Base-by-base conservation (phyloP, 2,329 filamentous ascomycete genomes). In the Claviceps paspali region DNA sequence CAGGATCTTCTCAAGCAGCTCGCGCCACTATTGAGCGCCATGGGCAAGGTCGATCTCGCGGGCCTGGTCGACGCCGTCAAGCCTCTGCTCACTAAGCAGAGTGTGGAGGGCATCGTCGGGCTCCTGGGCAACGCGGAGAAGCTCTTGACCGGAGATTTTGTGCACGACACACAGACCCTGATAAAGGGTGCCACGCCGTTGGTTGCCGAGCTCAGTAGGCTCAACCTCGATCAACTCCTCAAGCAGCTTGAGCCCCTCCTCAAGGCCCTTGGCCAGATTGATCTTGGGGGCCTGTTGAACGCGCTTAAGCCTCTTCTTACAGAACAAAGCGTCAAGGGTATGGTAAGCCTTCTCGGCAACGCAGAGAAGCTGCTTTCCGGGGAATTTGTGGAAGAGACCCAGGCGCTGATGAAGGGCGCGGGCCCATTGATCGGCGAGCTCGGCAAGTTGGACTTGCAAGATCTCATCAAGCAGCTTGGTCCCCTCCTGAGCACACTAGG, bases 51-150 rank as follows among this genome's bases (percentile, higher is more conserved):
- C 14, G 50, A 59, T 23, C 43, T 59, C 1, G 35, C 50, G 7
- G 47, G 50, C 1, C 39, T 58, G 0, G 23, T 59, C 0, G 41
- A 49, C 1, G 43, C 54, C 2, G 33, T 58, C 0, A 39, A 44
- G 6, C 55, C 55, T 1, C 38, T 59, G 1, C 49, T 59, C 1
- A 56, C 52, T 0, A 47, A 47, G 24, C 48, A 56, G 2, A 51
- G 50, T 0, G 45, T 57, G 23, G 47, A 53, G 1, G 50, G 54
- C 5, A 43, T 58, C n/a, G 44, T 61, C 6, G 52, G 52, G 7
- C 41, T 62, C 1, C 47, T 61, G 4, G 48, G 52, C 6, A 51
- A 61, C 26, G 51, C 56, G 0, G 45, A 54, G 35, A 29, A 43
- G 3, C 48, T 57, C 1, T 40, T 57, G 1, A 52, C 49, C 1